A percentile compares a stretch with the other conserved stretches of the same genome.
Conservation (phyloP, 495 filamentous ascomycete species). For the Penicillium ochrochloron region DNA sequence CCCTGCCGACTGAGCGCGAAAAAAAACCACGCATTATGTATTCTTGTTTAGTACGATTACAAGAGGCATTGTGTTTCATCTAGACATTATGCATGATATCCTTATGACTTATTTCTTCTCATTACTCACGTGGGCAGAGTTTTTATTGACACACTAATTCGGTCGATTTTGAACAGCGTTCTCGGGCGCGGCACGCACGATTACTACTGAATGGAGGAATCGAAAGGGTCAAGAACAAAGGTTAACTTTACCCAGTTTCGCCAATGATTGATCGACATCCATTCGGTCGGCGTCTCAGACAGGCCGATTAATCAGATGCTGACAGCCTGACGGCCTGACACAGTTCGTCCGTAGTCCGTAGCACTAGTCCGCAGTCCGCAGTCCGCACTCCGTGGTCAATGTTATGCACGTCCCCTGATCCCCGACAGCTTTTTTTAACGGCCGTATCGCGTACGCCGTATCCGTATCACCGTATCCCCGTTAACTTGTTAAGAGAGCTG, state of each 20-base stretch:
- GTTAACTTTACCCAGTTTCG: not conserved
- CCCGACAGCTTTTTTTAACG: not conserved
- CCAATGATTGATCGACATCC: not conserved
- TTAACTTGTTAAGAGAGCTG: not conserved
- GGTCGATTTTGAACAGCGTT: not conserved
- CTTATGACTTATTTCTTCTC: not conserved
- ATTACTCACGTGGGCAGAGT: not conserved
- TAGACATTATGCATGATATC: not conserved
- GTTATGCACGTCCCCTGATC: not conserved
- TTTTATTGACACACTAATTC: not conserved
- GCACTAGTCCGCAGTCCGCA: not conserved
- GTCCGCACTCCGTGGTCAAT: not conserved
- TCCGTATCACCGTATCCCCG: conserved; percentile 4
- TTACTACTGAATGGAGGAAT: not conserved
- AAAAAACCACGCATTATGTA: not conserved
- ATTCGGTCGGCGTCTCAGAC: conserved; percentile 4
- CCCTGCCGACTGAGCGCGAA: conserved; percentile 18
- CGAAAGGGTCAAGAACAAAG: not conserved
- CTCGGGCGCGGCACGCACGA: not conserved
- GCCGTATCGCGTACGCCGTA: conserved; percentile 6
- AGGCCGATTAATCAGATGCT: conserved; percentile 3
- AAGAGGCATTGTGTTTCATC: not conserved
- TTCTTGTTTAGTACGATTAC: not conserved
- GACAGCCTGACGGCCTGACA: conserved; percentile 2
- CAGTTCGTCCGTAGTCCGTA: not conserved